Evolutionary conservation across 495 filamentous ascomycete genomes (phyloP).

Genomic region (Penicillium psychrofluorescens): DNA sequence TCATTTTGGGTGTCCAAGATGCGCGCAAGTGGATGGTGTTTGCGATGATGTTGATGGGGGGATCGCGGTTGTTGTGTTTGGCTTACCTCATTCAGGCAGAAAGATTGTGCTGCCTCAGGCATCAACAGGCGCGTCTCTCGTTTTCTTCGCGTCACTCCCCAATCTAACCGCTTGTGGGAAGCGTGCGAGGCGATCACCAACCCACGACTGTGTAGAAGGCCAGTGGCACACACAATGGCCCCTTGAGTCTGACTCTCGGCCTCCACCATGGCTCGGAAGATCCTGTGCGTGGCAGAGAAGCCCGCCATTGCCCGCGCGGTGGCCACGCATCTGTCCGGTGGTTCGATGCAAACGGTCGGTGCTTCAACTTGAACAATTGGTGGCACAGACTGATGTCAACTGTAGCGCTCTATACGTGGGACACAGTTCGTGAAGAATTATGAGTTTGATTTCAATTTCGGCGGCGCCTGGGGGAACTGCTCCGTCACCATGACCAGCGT

Average conservation of each 20-base stretch:
- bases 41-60: constrained; percentile 1
- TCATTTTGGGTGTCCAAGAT: constrained; percentile 33
- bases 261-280: constrained; percentile 35
- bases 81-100: constrained; percentile 18
- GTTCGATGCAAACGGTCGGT: constrained; percentile 61
- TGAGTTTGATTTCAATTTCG: constrained; percentile 82
- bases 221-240: too few relatives aligned
- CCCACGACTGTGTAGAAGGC: too few relatives aligned
- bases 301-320: constrained; percentile 94
- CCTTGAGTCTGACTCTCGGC: constrained; percentile 1
- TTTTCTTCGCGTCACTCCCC: not conserved
- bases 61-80: constrained; percentile 10
- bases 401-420: constrained; percentile 48
- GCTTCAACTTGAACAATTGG: constrained; percentile 1
- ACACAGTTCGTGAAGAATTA: constrained; percentile 90
- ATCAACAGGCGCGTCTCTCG: not conserved
- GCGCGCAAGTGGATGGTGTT: not conserved
- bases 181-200: too few relatives aligned
- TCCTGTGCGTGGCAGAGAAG: constrained; percentile 95
- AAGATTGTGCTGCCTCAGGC: constrained; percentile 18
- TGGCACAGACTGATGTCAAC: constrained; percentile 19
- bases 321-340: constrained; percentile 77
- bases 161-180: not conserved
- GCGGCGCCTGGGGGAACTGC: constrained; percentile 70
- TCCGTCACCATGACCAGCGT: constrained; percentile 90